Conservation (phyloP, 2,329 filamentous ascomycete species). For the Ophiocordyceps sinensis region DNA sequence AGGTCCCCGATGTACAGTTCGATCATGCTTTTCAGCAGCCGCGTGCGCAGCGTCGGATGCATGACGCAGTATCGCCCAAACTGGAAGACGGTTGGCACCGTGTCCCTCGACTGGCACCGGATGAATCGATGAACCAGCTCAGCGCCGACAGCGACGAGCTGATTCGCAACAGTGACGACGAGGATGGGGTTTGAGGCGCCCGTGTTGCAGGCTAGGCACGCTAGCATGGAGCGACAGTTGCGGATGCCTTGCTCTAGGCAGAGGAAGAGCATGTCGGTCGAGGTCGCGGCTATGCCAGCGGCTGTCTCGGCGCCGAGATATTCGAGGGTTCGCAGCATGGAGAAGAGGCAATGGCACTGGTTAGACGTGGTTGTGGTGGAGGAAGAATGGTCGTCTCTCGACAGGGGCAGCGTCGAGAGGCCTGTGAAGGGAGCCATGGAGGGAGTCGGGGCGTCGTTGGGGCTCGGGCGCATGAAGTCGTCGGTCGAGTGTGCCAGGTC, state of each 20-base stretch:
- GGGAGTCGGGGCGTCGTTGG: neutral
- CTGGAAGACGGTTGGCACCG: neutral
- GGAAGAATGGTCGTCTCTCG: neutral
- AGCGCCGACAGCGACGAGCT: neutral
- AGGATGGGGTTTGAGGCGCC: neutral
- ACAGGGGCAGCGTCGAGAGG: neutral
- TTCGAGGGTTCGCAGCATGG: neutral
- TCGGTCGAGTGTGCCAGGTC: neutral
- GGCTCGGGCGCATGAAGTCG: neutral
- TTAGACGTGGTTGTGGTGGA: neutral
- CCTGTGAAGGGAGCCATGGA: neutral
- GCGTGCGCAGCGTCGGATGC: neutral
- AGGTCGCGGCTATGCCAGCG: neutral
- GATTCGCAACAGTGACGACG: neutral
- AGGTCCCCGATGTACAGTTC: neutral
- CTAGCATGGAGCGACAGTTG: neutral
- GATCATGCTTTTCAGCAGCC: neutral
- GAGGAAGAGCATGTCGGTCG: neutral
- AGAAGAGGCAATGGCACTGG: neutral
- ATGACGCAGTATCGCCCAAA: neutral
- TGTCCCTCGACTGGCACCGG: neutral
- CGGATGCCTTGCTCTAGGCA: neutral
- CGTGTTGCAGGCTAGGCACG: neutral
- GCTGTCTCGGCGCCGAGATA: neutral
- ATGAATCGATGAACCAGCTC: neutral